A percentile compares a stretch with the other conserved stretches of the same genome.
These are phyloP conservation scores for Talaromyces rugulosus DNA, from an alignment of 2,329 filamentous ascomycete genomes.

Conservation along the genomic window DNA sequence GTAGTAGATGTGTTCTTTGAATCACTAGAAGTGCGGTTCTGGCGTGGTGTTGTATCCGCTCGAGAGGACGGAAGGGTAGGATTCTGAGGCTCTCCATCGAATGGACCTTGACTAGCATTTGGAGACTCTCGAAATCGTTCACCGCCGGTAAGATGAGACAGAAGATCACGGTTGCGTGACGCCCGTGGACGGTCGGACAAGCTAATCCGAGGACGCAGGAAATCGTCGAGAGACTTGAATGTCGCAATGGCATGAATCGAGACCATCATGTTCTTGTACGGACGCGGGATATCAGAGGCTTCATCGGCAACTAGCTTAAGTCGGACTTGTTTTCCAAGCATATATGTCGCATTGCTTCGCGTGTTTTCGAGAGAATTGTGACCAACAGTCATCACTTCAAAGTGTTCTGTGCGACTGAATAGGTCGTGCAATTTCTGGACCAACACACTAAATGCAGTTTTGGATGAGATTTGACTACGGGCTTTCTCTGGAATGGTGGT, in stretches of 20 bases:
- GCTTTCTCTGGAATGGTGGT: slow-evolving; percentile 58
- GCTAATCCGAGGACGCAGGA: slow-evolving; percentile 83
- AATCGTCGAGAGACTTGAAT: slow-evolving; percentile 95
- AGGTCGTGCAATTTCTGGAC: slow-evolving; percentile 94
- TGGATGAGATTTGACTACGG: slow-evolving; percentile 61
- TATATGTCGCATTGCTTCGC: slow-evolving; percentile 84
- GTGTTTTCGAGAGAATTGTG: slow-evolving; percentile 88
- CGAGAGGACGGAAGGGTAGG: slow-evolving; percentile 19
- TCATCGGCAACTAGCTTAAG: slow-evolving; percentile 82
- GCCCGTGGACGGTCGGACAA: slow-evolving; percentile 69
- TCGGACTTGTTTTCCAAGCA: slow-evolving; percentile 93
- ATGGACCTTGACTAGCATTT: slow-evolving; percentile 22
- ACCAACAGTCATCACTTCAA: slow-evolving; percentile 93
- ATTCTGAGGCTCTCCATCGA: slow-evolving; percentile 30
- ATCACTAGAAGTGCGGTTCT: slow-evolving; percentile 12
- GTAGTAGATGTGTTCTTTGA: slow-evolving; percentile 48
- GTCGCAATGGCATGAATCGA: slow-evolving; percentile 98
- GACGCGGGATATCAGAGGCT: slow-evolving; percentile 79
- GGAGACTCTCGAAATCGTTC: slow-evolving; percentile 55
- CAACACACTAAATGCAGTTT: slow-evolving; percentile 83
- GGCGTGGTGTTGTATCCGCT: slow-evolving; percentile 16
- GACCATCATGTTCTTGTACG: slow-evolving; percentile 93
- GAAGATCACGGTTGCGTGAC: slow-evolving; percentile 58
- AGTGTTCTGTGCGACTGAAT: slow-evolving; percentile 93
- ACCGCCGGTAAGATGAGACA: slow-evolving; percentile 69